Evolutionary conservation across 805 yeast species (phyloP).

Genomic region (Yarrowia yakushimensis): DNA sequence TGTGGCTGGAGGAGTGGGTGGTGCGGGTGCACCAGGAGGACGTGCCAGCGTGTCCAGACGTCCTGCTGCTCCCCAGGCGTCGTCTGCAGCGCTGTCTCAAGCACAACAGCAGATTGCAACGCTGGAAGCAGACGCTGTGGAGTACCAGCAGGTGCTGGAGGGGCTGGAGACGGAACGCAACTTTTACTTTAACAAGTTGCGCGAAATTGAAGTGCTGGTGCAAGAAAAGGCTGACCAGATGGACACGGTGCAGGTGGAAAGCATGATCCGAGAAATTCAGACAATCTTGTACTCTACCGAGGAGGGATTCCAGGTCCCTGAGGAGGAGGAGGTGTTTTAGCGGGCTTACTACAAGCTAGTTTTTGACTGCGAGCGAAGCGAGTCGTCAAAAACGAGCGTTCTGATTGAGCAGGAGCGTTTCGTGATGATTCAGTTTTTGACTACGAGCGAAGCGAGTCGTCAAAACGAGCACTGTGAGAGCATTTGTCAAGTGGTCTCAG

Average conservation of each 20-base stretch:
- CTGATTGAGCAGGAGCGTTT: too few species aligned
- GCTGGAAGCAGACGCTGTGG: slow-evolving; percentile 52
- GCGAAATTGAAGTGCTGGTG: slow-evolving; percentile 80
- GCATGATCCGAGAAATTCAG: slow-evolving; percentile 60
- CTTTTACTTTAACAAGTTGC: slow-evolving; percentile 82
- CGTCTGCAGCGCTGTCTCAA: slow-evolving; percentile 39
- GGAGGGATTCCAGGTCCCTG: slow-evolving; percentile 75
- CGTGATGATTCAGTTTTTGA: too few species aligned
- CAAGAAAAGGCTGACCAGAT: slow-evolving; percentile 58
- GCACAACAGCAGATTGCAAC: slow-evolving; percentile 43
- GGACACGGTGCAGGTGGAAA: slow-evolving; percentile 29
- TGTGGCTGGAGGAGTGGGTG: not conserved
- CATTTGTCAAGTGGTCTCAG: too few species aligned
- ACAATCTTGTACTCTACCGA: slow-evolving; percentile 74
- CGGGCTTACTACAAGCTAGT: not conserved
- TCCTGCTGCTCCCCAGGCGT: not conserved
- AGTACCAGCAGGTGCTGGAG: slow-evolving; percentile 57
- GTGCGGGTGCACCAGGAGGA: not conserved
- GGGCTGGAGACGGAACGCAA: slow-evolving; percentile 74
- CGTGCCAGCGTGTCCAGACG: not conserved
- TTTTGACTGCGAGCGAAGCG: not conserved
- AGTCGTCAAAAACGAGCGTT: not conserved
- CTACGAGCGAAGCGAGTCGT: too few species aligned
- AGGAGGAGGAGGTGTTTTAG: slow-evolving; percentile 33
- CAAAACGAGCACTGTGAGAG: too few species aligned